Evolutionary conservation across 208 protist species (phyloP).

Genomic region (Trypanosoma avium): DNA sequence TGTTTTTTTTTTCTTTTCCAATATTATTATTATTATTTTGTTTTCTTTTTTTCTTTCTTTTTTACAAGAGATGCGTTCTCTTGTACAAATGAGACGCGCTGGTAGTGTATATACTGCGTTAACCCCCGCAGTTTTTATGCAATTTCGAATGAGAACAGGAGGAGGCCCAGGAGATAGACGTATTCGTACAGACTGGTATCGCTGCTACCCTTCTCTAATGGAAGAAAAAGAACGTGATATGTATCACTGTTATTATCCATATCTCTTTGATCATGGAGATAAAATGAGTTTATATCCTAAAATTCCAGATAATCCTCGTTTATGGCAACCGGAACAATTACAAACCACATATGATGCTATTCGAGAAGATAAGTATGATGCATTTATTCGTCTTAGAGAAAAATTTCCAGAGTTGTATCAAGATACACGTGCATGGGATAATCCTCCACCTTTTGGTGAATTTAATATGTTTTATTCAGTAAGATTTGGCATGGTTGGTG

Average conservation of each 20-base stretch:
- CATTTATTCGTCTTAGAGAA: slow-evolving; percentile 86
- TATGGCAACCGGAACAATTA: slow-evolving; percentile 90
- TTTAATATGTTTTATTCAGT: slow-evolving; percentile 95
- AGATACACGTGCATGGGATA: slow-evolving; percentile 90
- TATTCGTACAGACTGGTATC: slow-evolving; percentile 86
- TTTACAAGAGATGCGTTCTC: slow-evolving; percentile 20
- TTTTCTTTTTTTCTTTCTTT: slow-evolving; percentile 18
- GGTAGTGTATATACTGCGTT: background rate
- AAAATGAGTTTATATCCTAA: slow-evolving; percentile 93
- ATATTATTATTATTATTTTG: slow-evolving; percentile 28
- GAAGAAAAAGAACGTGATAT: slow-evolving; percentile 90
- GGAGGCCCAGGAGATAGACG: slow-evolving; percentile 79
- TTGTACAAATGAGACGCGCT: slow-evolving; percentile 12
- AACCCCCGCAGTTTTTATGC: slow-evolving; percentile 17
- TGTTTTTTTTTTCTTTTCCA: slow-evolving; percentile 3
- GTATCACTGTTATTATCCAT: slow-evolving; percentile 95
- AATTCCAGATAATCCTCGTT: slow-evolving; percentile 88
- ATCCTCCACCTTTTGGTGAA: slow-evolving; percentile 91
- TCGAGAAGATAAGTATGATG: slow-evolving; percentile 94
- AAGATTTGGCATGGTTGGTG: slow-evolving; percentile 89
- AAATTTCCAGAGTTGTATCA: slow-evolving; percentile 94
- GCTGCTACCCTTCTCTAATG: slow-evolving; percentile 89
- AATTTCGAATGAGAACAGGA: slow-evolving; percentile 61
- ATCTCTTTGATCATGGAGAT: slow-evolving; percentile 92
- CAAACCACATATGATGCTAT: slow-evolving; percentile 94